Evolutionary conservation across 208 protist species (phyloP), one percentile per base, ranked within the genome.

Genomic region (Leishmania martiniquensis): DNA sequence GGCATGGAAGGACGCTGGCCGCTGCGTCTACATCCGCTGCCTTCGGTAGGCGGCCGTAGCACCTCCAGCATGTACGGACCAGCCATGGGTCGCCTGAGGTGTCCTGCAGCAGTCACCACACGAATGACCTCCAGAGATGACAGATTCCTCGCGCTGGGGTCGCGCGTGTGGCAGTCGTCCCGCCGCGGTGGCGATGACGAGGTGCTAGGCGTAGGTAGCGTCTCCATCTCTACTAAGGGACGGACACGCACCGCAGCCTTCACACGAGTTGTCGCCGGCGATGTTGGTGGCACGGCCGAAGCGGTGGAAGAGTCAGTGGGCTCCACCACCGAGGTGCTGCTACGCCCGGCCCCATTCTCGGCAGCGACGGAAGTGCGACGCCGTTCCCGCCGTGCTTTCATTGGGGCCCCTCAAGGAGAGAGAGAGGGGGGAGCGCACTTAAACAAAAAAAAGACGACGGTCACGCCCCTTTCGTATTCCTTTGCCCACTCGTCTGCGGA

Each of bases 61-160:
- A 84, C 80, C 71, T 84, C 80, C 51, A 84, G 75, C 75, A 70
- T 76, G 75, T 84, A 80, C 17, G 75, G 65, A 25, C 49, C 54
- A 37, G 60, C 59, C 17, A 80, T 65, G 29, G 74, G 60, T 12
- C 69, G 75, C 15, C 75, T 77, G 10, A 80, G 59, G 5, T 66
- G 72, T 2, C 80, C 80, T 25, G 74, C 75, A 47, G 80, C 80
- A 1, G 80, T 80, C 42, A 80, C 68, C 5, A 84, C 80, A 25
- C 80, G 74, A 34, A 84, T 84, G 5, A 84, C 80, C 20, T 84
- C 80, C 22, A 3, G 1, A 44, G 42, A 51, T 9, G 32, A 9
- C 44, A 34, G 2, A 12, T 57, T 42, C 44, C 29, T 47, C 39
- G 7, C 42, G 17, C 65, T 25, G 37, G 42, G 13, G 25, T 47